These are phyloP conservation scores for Teunomyces funiuensis DNA, from an alignment of 805 yeast genomes.

Conservation along the genomic window DNA sequence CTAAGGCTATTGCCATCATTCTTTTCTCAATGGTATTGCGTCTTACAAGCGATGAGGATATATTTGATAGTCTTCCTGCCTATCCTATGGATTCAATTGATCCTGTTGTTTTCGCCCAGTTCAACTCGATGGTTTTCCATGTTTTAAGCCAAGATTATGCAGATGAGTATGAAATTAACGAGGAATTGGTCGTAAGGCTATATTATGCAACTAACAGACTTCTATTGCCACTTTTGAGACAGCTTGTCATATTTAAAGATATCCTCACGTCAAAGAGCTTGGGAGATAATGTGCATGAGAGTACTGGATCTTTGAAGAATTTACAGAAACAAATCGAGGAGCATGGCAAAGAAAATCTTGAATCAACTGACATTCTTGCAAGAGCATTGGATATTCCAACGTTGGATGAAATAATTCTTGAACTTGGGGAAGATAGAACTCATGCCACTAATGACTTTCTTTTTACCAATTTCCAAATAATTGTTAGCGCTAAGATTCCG, in stretches of 20 bases:
- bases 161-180: background rate
- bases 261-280: constrained; percentile 27
- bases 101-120: background rate
- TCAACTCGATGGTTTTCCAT: background rate
- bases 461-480: constrained; percentile 20
- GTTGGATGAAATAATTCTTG: constrained; percentile 17
- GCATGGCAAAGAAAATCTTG: constrained; percentile 14
- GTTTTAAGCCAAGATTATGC: background rate
- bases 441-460: constrained; percentile 14
- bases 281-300: constrained; percentile 24
- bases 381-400: constrained; percentile 24
- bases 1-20: constrained; percentile 26
- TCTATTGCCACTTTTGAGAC: constrained; percentile 35
- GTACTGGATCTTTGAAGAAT: constrained; percentile 15
- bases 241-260: constrained; percentile 32
- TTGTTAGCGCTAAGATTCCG: constrained; percentile 26
- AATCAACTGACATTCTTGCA: constrained; percentile 25
- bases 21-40: constrained; percentile 18
- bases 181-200: background rate
- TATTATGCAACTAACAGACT: constrained; percentile 19
- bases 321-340: constrained; percentile 18
- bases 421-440: constrained; percentile 2
- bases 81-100: background rate
- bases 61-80: background rate
- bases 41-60: background rate